Conservation (phyloP, 129 eudicot species). For the Heracleum sosnowskyi region DNA sequence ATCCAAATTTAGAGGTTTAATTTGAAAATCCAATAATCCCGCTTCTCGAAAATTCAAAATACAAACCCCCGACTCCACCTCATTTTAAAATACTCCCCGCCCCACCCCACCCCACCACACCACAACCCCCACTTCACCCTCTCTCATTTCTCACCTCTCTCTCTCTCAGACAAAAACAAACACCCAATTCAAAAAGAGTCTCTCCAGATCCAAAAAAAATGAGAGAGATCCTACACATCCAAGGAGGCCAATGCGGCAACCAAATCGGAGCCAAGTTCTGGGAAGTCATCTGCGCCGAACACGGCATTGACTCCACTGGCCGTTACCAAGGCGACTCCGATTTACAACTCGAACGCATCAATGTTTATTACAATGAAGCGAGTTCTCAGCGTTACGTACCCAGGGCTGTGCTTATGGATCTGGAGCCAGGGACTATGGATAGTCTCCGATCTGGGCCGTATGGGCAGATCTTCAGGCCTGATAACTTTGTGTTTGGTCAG, state of each 20-base stretch:
- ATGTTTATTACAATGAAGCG: conserved; percentile 4
- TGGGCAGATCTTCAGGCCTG: conserved; percentile 5
- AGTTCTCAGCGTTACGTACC: conserved; percentile 1
- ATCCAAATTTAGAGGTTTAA: no score
- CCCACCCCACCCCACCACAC: background rate
- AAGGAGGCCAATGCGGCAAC: conserved; percentile 8
- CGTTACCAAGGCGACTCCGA: conserved; percentile 8
- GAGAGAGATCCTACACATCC: conserved; percentile 5
- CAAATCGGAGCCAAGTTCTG: conserved; percentile 12
- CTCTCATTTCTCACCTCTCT: background rate
- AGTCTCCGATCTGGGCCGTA: conserved; percentile 9
- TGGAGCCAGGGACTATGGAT: conserved; percentile 11
- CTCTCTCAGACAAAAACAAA: background rate
- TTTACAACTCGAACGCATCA: background rate
- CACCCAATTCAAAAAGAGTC: no score
- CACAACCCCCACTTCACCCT: background rate
- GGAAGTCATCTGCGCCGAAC: conserved; percentile 11
- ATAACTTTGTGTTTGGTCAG: conserved; percentile 6
- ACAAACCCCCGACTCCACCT: background rate
- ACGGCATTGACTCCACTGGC: conserved; percentile 6
- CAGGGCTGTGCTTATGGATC: conserved; percentile 10
- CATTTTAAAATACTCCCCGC: no score
- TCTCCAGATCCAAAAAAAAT: background rate
- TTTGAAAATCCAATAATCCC: background rate
- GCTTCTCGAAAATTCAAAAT: background rate